Conservation (phyloP, 257 asterid species). For the Agastache rugosa region DNA sequence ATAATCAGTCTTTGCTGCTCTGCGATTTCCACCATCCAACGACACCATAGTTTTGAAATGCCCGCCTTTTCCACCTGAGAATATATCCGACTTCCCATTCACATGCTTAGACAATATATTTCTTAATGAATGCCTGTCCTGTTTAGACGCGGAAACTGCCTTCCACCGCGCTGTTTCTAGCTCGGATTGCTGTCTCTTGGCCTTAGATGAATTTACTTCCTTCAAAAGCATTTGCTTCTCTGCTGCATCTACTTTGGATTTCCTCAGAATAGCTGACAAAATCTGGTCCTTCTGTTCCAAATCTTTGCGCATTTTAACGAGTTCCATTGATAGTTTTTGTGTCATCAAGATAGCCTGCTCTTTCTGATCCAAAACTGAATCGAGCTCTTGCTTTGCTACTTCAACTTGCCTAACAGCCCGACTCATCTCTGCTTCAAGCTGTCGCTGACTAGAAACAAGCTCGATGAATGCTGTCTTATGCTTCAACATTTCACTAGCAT, state of each 20-base stretch:
- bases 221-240: constrained; percentile 77
- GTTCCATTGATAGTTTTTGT: constrained; percentile 73
- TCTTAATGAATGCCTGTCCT: constrained; percentile 63
- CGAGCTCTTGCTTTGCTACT: constrained; percentile 71
- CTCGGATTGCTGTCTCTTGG: constrained; percentile 66
- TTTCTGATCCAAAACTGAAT: constrained; percentile 65
- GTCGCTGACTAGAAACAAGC: constrained; percentile 87
- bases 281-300: constrained; percentile 87
- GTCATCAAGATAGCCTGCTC: constrained; percentile 66
- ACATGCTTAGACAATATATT: constrained; percentile 67
- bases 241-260: constrained; percentile 69
- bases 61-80: constrained; percentile 48
- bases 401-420: constrained; percentile 82
- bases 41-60: constrained; percentile 33
- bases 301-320: constrained; percentile 66
- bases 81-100: constrained; percentile 45
- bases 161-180: constrained; percentile 55
- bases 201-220: constrained; percentile 67
- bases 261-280: constrained; percentile 85
- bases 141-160: constrained; percentile 50
- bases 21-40: constrained; percentile 29
- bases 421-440: constrained; percentile 90
- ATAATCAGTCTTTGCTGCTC: constrained; percentile 36
- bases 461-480: constrained; percentile 82
- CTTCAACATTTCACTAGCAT: constrained; percentile 59